A percentile compares a stretch with the other conserved stretches of the same genome.
These are phyloP conservation scores for Nothophytophthora sp. DNA, from an alignment of 352 stramenopile genomes.

Conservation along the genomic window DNA sequence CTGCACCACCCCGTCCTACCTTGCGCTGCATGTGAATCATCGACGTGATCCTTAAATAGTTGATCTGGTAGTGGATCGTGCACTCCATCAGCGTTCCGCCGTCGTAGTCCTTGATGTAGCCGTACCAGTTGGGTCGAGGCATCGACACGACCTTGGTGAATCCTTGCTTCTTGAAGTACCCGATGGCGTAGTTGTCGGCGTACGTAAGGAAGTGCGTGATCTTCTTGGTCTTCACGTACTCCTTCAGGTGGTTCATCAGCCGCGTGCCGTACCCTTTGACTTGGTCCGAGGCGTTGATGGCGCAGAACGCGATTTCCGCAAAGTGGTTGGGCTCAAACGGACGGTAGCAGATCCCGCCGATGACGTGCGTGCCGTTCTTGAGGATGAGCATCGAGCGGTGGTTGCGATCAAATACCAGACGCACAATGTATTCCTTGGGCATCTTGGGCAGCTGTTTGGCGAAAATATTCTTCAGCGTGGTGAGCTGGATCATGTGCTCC, in stretches of 20 bases:
- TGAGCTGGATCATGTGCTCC: slow-evolving; percentile 92
- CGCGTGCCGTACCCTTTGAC: slow-evolving; percentile 98
- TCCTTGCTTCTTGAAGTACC: slow-evolving; percentile 99
- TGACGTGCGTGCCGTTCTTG: slow-evolving; percentile 91
- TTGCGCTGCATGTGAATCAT: slow-evolving; percentile 95
- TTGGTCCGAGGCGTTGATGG: slow-evolving; percentile 96
- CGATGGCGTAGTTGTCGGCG: slow-evolving; percentile 98
- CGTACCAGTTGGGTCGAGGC: slow-evolving; percentile 90
- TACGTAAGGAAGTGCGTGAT: slow-evolving; percentile 99
- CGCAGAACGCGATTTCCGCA: slow-evolving; percentile 99
- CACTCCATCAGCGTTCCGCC: slow-evolving; percentile 99
- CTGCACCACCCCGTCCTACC: slow-evolving; percentile 63
- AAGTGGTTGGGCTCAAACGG: slow-evolving; percentile 95
- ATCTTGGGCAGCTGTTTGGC: slow-evolving; percentile 98
- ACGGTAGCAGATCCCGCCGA: slow-evolving; percentile 98
- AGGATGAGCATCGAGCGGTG: slow-evolving; percentile 94
- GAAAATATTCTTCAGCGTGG: slow-evolving; percentile 98
- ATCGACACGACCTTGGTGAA: slow-evolving; percentile 90
- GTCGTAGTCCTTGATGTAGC: slow-evolving; percentile 99
- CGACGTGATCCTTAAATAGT: slow-evolving; percentile 96
- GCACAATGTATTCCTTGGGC: slow-evolving; percentile 99
- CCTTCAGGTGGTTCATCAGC: slow-evolving; percentile 99
- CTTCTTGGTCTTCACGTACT: slow-evolving; percentile 92
- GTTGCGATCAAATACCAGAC: slow-evolving; percentile 97
- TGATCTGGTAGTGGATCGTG: slow-evolving; percentile 97